Conservation (phyloP, 225 moss, liverwort and hornwort species). For the Marchantia polymorpha region DNA sequence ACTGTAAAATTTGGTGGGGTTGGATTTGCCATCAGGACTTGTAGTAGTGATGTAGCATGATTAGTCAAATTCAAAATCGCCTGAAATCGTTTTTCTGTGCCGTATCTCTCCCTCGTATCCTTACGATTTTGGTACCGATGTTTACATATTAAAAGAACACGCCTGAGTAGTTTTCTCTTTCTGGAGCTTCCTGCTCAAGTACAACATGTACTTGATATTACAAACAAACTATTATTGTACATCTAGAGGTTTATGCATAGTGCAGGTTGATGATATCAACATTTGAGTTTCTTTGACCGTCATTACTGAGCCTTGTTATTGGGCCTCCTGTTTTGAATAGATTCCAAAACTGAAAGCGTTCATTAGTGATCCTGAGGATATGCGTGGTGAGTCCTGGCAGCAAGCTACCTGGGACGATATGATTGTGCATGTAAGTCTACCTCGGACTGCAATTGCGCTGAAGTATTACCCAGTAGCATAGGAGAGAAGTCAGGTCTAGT, state of each 20-base stretch:
- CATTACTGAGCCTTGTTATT: neutral
- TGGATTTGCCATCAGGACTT: neutral
- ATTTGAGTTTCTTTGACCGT: neutral
- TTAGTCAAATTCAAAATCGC: too few relatives aligned
- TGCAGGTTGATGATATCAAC: neutral
- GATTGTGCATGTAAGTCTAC: constrained; percentile 66
- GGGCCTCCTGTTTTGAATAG: constrained; percentile 36
- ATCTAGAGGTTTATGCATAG: neutral
- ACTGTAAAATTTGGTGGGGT: neutral
- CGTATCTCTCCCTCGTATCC: too few relatives aligned
- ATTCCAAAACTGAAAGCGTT: constrained; percentile 87
- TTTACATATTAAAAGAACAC: too few relatives aligned
- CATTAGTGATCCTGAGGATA: constrained; percentile 64
- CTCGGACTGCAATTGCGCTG: neutral
- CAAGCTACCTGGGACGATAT: constrained; percentile 88
- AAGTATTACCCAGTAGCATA: neutral
- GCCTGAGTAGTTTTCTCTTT: too few relatives aligned
- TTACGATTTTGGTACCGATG: too few relatives aligned
- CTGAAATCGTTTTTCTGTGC: too few relatives aligned
- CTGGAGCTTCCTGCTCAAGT: too few relatives aligned
- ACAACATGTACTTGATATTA: too few relatives aligned
- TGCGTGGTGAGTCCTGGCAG: constrained; percentile 66
- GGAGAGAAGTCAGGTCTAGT: neutral
- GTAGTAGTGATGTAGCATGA: too few relatives aligned
- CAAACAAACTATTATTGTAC: too few relatives aligned